These are phyloP conservation scores for Urtica urens DNA, from an alignment of 306 rosid species.

Conservation along the genomic window DNA sequence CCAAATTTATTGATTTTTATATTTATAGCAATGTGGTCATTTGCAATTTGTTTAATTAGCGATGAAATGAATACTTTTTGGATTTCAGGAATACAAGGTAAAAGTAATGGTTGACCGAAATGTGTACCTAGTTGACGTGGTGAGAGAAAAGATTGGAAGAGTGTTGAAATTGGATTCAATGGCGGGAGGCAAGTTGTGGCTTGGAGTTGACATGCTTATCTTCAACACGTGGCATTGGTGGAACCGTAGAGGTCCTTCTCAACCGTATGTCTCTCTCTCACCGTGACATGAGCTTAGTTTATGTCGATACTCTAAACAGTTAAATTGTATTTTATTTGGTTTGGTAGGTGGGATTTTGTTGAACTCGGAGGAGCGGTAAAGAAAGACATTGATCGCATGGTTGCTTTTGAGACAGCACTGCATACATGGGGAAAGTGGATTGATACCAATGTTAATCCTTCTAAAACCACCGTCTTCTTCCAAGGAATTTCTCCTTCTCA, in stretches of 20 bases:
- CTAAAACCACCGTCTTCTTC: constrained; percentile 49
- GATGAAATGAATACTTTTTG: too few species aligned
- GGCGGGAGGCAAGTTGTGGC: constrained; percentile 51
- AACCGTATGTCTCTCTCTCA: constrained; percentile 65
- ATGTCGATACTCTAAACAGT: too few species aligned
- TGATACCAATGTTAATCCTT: constrained; percentile 45
- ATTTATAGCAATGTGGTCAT: too few species aligned
- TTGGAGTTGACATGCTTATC: constrained; percentile 49
- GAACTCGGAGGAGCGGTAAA: constrained; percentile 28
- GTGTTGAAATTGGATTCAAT: constrained; percentile 80
- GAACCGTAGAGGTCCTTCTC: constrained; percentile 82
- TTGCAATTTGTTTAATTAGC: too few species aligned
- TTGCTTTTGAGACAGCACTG: constrained; percentile 73
- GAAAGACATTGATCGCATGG: constrained; percentile 75
- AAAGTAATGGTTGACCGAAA: constrained; percentile 76
- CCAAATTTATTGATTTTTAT: too few species aligned
- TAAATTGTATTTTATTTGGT: too few species aligned
- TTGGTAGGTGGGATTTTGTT: constrained; percentile 73
- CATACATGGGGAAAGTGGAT: constrained; percentile 77
- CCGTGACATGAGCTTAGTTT: not conserved
- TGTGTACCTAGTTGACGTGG: constrained; percentile 69
- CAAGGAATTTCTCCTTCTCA: constrained; percentile 97
- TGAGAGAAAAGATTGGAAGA: constrained; percentile 46
- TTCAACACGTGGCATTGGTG: constrained; percentile 99
- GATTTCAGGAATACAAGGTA: constrained; percentile 52